These are phyloP conservation scores for Taiozyma onychis DNA, from an alignment of 1,139 yeast genomes.

Conservation along the genomic window DNA sequence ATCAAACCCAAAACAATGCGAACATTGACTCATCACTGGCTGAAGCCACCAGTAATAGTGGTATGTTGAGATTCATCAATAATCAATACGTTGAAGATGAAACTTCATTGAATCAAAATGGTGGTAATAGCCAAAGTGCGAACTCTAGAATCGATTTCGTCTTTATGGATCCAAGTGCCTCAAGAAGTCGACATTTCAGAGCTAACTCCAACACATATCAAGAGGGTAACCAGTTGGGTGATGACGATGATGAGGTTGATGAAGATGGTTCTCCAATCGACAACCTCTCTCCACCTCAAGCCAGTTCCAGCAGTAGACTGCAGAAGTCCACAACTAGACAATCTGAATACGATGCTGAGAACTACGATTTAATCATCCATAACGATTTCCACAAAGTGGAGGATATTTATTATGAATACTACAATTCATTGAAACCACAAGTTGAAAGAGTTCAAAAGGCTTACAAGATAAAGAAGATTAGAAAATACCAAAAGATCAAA, in stretches of 20 bases:
- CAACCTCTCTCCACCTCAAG: constrained; percentile 15
- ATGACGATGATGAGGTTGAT: constrained; percentile 15
- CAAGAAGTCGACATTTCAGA: constrained; percentile 20
- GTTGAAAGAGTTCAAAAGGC: constrained; percentile 25
- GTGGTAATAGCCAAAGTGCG: constrained; percentile 5
- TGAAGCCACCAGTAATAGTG: constrained; percentile 17
- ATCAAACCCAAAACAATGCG: constrained; percentile 10
- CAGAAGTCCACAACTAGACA: constrained; percentile 20
- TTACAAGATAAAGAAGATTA: constrained; percentile 24
- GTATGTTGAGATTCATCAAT: constrained; percentile 24
- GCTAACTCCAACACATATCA: constrained; percentile 15
- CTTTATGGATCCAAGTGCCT: constrained; percentile 24
- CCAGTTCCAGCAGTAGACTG: constrained; percentile 10
- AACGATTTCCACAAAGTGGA: constrained; percentile 25
- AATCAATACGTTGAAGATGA: constrained; percentile 26
- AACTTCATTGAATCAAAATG: constrained; percentile 14
- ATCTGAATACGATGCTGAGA: constrained; percentile 23
- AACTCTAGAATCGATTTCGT: constrained; percentile 23
- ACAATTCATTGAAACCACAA: constrained; percentile 24
- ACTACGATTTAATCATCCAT: constrained; percentile 23
- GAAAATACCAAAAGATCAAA: constrained; percentile 25
- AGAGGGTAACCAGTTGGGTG: constrained; percentile 10
- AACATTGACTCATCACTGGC: constrained; percentile 14
- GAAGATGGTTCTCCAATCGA: constrained; percentile 13
- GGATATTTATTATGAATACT: constrained; percentile 22